phyloP scores from a whole-genome alignment of 768 basidiomycete genomes.

The Saitozyma podzolica region DNA sequence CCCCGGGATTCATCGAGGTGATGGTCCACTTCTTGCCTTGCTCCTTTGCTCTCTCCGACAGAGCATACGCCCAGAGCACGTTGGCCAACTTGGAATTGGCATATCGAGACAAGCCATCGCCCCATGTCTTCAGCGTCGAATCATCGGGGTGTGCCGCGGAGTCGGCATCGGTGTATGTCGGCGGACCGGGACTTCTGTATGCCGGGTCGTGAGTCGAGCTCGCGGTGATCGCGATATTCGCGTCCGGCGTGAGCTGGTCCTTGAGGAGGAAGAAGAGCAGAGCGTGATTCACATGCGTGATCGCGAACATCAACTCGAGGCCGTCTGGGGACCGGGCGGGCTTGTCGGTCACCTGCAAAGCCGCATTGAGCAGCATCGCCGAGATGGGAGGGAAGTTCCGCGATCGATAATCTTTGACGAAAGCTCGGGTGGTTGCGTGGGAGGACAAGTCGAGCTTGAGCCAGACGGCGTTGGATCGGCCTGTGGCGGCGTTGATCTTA shows the following conservation, averaged over 20 bases:
- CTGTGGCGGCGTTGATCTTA: background rate
- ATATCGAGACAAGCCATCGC: no score
- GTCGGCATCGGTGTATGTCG: constrained; percentile 5
- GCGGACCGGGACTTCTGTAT: background rate
- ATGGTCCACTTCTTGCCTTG: no score
- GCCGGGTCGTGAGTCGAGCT: constrained; percentile 15
- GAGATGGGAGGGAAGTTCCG: constrained; percentile 9
- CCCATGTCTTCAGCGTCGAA: no score
- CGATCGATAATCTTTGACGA: constrained; percentile 7
- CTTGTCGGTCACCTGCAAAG: constrained; percentile 4
- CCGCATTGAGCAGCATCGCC: constrained; percentile 19
- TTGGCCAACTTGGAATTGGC: no score
- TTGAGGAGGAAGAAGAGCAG: constrained; percentile 25
- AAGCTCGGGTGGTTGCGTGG: constrained; percentile 5
- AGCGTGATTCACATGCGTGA: constrained; percentile 14
- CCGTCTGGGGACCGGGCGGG: constrained; percentile 7
- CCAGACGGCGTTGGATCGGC: constrained; percentile 13
- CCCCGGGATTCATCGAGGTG: no score
- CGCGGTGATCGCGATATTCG: constrained; percentile 6
- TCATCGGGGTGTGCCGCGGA: constrained; percentile 2
- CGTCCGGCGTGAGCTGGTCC: constrained; percentile 3
- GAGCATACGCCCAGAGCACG: no score
- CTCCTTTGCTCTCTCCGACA: no score
- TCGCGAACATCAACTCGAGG: constrained; percentile 17
- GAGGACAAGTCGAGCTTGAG: constrained; percentile 10